Conservation (phyloP, 495 filamentous ascomycete species). For the Parathielavia hyrcaniae region DNA sequence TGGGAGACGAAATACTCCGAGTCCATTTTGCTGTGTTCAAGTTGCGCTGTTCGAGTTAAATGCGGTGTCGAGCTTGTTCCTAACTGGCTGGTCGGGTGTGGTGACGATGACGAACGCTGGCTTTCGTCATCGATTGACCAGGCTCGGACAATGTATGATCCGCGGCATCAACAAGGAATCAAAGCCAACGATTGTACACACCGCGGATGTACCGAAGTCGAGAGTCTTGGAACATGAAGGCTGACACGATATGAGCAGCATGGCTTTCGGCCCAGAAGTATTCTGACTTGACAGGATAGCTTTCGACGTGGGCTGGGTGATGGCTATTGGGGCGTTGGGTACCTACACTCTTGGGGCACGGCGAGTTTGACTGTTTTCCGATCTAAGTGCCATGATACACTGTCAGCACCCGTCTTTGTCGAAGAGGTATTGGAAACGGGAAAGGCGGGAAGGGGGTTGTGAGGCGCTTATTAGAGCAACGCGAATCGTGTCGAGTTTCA, state of each 20-base stretch:
- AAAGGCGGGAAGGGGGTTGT: background rate
- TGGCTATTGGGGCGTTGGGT: conserved; percentile 28
- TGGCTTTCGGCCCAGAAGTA: too few relatives aligned
- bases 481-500: conserved; percentile 40
- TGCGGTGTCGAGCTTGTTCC: background rate
- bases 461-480: conserved; percentile 33
- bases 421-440: background rate
- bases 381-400: background rate
- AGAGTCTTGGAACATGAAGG: too few relatives aligned
- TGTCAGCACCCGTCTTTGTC: background rate
- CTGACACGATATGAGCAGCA: too few relatives aligned
- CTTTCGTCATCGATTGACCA: conserved; percentile 14
- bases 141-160: background rate
- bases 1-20: conserved; percentile 18
- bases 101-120: background rate
- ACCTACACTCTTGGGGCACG: conserved; percentile 36
- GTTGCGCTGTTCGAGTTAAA: background rate
- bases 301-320: conserved; percentile 39
- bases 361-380: conserved; percentile 27
- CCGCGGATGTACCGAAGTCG: too few relatives aligned
- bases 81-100: conserved; percentile 2
- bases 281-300: conserved; percentile 38
- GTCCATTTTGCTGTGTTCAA: conserved; percentile 6
- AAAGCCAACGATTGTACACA: too few relatives aligned
- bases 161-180: too few relatives aligned